Evolutionary conservation across 768 basidiomycete genomes (phyloP).

Genomic region (Calocybe indica): DNA sequence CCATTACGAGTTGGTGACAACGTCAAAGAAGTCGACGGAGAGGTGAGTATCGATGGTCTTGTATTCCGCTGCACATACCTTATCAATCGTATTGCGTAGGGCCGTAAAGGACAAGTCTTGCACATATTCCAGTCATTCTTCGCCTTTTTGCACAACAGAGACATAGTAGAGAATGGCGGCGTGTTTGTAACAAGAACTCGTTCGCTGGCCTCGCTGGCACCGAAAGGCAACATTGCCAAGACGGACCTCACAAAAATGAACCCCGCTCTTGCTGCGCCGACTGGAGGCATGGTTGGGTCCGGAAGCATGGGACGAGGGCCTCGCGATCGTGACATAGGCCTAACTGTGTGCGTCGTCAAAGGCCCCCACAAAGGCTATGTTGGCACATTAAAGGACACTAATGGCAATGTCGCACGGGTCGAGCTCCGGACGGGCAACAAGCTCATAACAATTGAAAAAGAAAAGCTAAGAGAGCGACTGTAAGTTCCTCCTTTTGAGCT

Average conservation of each 20-base stretch:
- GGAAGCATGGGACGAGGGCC: constrained; percentile 75
- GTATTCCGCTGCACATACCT: constrained; percentile 5
- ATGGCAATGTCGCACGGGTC: constrained; percentile 79
- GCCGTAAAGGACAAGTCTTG: constrained; percentile 83
- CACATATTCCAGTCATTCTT: constrained; percentile 94
- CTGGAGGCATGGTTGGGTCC: constrained; percentile 77
- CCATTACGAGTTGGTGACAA: constrained; percentile 85
- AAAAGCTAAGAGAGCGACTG: constrained; percentile 68
- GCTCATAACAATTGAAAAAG: constrained; percentile 80
- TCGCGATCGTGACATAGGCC: constrained; percentile 77
- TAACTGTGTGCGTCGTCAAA: constrained; percentile 72
- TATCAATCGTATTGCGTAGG: constrained; percentile 28
- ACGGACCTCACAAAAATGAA: constrained; percentile 91
- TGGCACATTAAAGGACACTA: constrained; percentile 93
- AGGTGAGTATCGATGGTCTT: constrained; percentile 42
- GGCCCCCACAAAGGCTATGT: constrained; percentile 88
- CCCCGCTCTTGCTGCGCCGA: constrained; percentile 59
- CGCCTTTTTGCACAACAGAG: constrained; percentile 92
- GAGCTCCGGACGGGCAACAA: constrained; percentile 89
- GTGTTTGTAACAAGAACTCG: constrained; percentile 90
- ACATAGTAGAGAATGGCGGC: constrained; percentile 85
- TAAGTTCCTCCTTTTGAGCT: constrained; percentile 31
- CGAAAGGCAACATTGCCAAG: constrained; percentile 72
- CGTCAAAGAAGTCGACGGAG: constrained; percentile 87
- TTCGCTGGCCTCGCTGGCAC: constrained; percentile 77